These are phyloP conservation scores for Striga hermonthica DNA, from an alignment of 305 asterid species.

Conservation along the genomic window DNA sequence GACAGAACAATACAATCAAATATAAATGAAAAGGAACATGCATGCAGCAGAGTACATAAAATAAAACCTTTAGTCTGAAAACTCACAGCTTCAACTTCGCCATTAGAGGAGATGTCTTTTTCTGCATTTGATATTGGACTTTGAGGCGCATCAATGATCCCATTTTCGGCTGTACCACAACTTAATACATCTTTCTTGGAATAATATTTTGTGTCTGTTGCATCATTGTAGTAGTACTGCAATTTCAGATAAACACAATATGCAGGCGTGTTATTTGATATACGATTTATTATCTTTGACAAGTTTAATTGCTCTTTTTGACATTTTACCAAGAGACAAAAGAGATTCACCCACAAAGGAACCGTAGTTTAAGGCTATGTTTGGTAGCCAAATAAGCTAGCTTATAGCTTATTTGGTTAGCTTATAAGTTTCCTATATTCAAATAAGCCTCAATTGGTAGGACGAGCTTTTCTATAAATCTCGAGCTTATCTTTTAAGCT, in stretches of 20 bases:
- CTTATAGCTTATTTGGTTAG: no score
- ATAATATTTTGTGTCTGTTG: slow-evolving; percentile 39
- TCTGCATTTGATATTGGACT: slow-evolving; percentile 6
- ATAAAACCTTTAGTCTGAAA: slow-evolving; percentile 24
- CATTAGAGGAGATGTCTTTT: slow-evolving; percentile 33
- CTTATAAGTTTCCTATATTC: no score
- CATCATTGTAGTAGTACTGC: slow-evolving; percentile 53
- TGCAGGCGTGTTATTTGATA: slow-evolving; percentile 10
- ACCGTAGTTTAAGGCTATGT: not conserved
- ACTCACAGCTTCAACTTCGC: slow-evolving; percentile 42
- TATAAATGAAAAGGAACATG: not conserved
- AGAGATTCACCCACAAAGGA: not conserved
- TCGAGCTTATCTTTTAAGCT: no score
- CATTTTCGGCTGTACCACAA: slow-evolving; percentile 31
- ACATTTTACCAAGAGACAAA: slow-evolving; percentile 5
- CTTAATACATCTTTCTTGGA: slow-evolving; percentile 8
- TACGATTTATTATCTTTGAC: not conserved
- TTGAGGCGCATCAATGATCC: slow-evolving; percentile 33
- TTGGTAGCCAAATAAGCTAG: no score
- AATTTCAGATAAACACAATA: slow-evolving; percentile 26
- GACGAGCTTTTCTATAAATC: no score
- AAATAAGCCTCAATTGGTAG: no score
- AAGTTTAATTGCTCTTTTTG: slow-evolving; percentile 18
- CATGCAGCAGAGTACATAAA: slow-evolving; percentile 4
- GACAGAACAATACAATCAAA: slow-evolving; percentile 28